Percentiles rank a stretch among this genome's conserved stretches.
These are phyloP conservation scores for Paraphoma sp. DNA, from an alignment of 2,329 filamentous ascomycete genomes.

Conservation along the genomic window DNA sequence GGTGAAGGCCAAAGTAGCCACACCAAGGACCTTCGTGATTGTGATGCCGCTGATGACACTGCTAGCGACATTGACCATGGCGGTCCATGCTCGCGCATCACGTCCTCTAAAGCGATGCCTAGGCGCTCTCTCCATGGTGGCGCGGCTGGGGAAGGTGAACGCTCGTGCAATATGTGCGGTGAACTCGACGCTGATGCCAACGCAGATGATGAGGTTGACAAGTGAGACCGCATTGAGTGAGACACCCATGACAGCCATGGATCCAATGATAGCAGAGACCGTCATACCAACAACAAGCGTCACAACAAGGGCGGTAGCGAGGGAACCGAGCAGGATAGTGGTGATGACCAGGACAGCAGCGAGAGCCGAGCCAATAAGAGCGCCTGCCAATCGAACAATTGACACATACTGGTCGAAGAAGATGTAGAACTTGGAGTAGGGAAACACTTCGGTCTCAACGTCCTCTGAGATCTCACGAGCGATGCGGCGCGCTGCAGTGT, in stretches of 20 bases:
- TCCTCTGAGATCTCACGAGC: constrained; percentile 73
- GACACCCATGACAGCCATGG: constrained; percentile 88
- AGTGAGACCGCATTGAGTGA: constrained; percentile 94
- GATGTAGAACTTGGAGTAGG: constrained; percentile 97
- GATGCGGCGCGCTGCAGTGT: constrained; percentile 87
- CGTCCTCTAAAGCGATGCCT: constrained; percentile 77
- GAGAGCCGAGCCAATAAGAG: constrained; percentile 81
- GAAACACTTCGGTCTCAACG: constrained; percentile 85
- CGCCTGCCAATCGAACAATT: constrained; percentile 80
- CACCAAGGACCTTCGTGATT: constrained; percentile 90
- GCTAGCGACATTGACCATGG: constrained; percentile 91
- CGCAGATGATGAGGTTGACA: constrained; percentile 95
- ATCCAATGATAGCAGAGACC: constrained; percentile 89
- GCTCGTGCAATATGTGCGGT: constrained; percentile 96
- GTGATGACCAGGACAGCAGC: constrained; percentile 85
- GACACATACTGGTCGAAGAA: constrained; percentile 97
- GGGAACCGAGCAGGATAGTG: constrained; percentile 80
- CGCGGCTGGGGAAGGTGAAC: constrained; percentile 88
- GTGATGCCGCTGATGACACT: constrained; percentile 97
- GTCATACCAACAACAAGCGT: constrained; percentile 91
- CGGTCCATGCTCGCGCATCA: constrained; percentile 89
- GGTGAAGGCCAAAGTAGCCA: constrained; percentile 91
- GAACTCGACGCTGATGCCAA: constrained; percentile 96
- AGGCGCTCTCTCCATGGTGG: constrained; percentile 79
- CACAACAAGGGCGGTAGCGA: constrained; percentile 81